Evolutionary conservation across 108 stramenopile genomes (phyloP).

Genomic region (Cyclotella atomus): DNA sequence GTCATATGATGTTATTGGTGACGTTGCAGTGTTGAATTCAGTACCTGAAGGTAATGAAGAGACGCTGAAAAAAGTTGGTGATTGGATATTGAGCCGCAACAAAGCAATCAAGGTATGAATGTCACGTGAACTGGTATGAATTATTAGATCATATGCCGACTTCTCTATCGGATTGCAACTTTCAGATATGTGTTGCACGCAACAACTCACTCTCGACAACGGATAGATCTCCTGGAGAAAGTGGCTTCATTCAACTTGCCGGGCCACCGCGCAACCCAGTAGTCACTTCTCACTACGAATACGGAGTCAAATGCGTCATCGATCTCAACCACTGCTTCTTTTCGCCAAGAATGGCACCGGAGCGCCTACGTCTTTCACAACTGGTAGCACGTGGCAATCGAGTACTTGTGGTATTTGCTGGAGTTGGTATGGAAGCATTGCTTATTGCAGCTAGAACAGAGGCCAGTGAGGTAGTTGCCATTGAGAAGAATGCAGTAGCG

Average conservation of each 20-base stretch:
- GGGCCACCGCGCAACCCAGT: slow-evolving; percentile 68
- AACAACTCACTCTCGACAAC: slow-evolving; percentile 30
- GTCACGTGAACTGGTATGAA: too few species aligned
- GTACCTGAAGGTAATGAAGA: slow-evolving; percentile 63
- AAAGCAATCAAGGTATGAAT: slow-evolving; percentile 82
- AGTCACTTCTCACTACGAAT: slow-evolving; percentile 83
- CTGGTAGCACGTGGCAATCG: slow-evolving; percentile 84
- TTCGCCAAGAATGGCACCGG: slow-evolving; percentile 83
- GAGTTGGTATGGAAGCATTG: slow-evolving; percentile 88
- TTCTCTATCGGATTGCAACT: not conserved
- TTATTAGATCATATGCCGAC: not conserved
- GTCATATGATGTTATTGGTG: slow-evolving; percentile 76
- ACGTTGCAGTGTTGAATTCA: slow-evolving; percentile 77
- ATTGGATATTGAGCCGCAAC: slow-evolving; percentile 75
- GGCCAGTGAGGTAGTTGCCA: slow-evolving; percentile 61
- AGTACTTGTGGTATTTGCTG: slow-evolving; percentile 82
- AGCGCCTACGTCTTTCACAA: slow-evolving; percentile 81
- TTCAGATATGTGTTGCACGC: slow-evolving; percentile 51
- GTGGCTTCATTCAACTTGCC: slow-evolving; percentile 68
- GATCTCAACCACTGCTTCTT: slow-evolving; percentile 87
- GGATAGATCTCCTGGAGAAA: slow-evolving; percentile 70
- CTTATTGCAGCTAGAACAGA: slow-evolving; percentile 84
- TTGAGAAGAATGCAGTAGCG: slow-evolving; percentile 83
- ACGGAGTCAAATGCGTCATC: slow-evolving; percentile 85
- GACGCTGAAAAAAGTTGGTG: slow-evolving; percentile 50